Evolutionary conservation across 2,329 filamentous ascomycete genomes (phyloP).

Genomic region (Pseudocercospora crystallina): DNA sequence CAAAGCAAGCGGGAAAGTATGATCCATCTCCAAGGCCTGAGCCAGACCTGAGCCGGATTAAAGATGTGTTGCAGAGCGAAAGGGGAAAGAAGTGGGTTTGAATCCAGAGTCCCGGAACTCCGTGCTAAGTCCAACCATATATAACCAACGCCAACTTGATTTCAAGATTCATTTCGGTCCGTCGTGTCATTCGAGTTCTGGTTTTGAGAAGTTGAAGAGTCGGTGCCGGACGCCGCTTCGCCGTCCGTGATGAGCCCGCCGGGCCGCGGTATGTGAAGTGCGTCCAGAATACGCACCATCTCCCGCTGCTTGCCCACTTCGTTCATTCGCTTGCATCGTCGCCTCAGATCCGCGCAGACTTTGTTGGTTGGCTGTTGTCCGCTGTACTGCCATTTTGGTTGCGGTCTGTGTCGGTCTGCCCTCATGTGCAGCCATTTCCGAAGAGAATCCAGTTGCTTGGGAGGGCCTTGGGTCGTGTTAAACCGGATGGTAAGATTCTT

Average conservation of each 20-base stretch:
- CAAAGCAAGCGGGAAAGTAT: conserved; percentile 19
- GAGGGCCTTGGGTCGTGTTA: conserved; percentile 22
- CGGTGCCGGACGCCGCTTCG: conserved; percentile 4
- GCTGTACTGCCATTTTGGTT: conserved; percentile 32
- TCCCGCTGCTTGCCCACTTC: conserved; percentile 30
- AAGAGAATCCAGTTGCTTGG: conserved; percentile 21
- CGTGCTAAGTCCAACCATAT: no score
- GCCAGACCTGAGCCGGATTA: conserved; percentile 21
- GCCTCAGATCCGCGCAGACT: conserved; percentile 30
- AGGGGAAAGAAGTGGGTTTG: conserved; percentile 23
- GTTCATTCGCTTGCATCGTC: conserved; percentile 31
- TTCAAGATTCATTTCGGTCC: no score
- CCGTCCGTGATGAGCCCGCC: conserved; percentile 6
- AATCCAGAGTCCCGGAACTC: no score
- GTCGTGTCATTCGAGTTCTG: no score
- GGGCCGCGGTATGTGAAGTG: conserved; percentile 20
- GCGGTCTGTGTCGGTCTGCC: conserved; percentile 30
- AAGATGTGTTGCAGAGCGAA: conserved; percentile 14
- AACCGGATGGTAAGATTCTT: conserved; percentile 28
- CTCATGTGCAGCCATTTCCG: conserved; percentile 33
- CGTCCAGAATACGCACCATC: conserved; percentile 29
- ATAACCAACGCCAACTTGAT: no score
- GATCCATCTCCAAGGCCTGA: conserved; percentile 23
- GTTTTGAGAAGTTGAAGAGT: neutral
- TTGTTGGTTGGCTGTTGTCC: conserved; percentile 27